phyloP scores from a whole-genome alignment of 2,329 filamentous ascomycete genomes.

The Cercospora canescens region DNA sequence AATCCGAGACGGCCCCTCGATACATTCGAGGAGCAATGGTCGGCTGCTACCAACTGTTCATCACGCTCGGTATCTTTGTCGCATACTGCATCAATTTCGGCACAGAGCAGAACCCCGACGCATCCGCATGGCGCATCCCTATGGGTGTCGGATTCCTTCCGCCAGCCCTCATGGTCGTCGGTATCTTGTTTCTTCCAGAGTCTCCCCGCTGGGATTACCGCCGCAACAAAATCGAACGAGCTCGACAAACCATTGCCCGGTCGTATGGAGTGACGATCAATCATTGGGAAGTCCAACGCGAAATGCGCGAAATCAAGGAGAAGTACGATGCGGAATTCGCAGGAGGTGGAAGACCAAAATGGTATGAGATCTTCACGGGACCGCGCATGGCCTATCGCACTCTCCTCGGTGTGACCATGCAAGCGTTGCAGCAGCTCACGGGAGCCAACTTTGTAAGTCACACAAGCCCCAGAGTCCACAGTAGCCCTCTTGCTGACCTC shows the following conservation, averaged over 20 bases:
- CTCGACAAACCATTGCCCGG: conserved; percentile 53
- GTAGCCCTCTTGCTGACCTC: conserved; percentile 45
- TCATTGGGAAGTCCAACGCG: conserved; percentile 54
- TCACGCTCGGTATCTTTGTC: conserved; percentile 65
- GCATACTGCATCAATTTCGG: conserved; percentile 58
- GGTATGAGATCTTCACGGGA: conserved; percentile 66
- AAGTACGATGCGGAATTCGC: conserved; percentile 57
- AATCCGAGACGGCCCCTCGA: conserved; percentile 65
- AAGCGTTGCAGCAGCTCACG: conserved; percentile 68
- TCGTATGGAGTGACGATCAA: conserved; percentile 58
- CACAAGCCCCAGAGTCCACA: neutral
- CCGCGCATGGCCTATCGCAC: conserved; percentile 69
- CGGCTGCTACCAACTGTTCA: conserved; percentile 67
- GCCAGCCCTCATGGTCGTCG: conserved; percentile 54
- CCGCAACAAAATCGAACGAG: conserved; percentile 53
- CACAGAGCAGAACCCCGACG: conserved; percentile 51
- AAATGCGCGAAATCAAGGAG: conserved; percentile 56
- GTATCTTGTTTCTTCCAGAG: conserved; percentile 58
- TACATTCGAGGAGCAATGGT: conserved; percentile 65
- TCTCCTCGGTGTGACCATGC: conserved; percentile 61
- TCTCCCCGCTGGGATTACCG: conserved; percentile 61
- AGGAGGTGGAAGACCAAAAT: conserved; percentile 52
- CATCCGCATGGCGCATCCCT: conserved; percentile 64
- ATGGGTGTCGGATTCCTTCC: conserved; percentile 61
- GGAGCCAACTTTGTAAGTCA: conserved; percentile 59